phyloP scores from a whole-genome alignment of 2,329 filamentous ascomycete genomes.

The Epichloe coenophiala region DNA sequence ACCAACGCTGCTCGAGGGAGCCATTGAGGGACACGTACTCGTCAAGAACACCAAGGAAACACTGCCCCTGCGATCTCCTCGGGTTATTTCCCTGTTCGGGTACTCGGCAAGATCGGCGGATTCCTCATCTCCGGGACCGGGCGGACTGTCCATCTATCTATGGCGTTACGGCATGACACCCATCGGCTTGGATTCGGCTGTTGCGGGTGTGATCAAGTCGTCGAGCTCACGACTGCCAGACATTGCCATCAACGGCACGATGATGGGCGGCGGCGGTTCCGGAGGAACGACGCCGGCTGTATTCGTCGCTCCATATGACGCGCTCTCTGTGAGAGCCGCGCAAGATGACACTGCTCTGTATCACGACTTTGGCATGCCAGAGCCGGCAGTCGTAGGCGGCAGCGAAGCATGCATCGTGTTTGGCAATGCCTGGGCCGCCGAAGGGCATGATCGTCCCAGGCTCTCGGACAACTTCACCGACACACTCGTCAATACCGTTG shows the following conservation, averaged over 20 bases:
- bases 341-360: conserved; percentile 43
- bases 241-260: conserved; percentile 29
- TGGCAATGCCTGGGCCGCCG: conserved; percentile 56
- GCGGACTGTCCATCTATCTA: conserved; percentile 19
- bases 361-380: conserved; percentile 40
- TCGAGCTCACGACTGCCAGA: neutral
- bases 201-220: conserved; percentile 13
- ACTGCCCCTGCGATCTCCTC: conserved; percentile 37
- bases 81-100: conserved; percentile 43
- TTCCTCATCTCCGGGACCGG: conserved; percentile 23
- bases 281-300: conserved; percentile 33
- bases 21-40: conserved; percentile 49
- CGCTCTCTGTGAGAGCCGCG: conserved; percentile 35
- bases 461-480: conserved; percentile 56
- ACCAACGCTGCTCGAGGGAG: conserved; percentile 35
- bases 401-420: conserved; percentile 56
- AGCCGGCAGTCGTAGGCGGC: conserved; percentile 33
- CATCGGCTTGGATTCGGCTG: neutral
- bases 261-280: conserved; percentile 30
- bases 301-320: conserved; percentile 40
- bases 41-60: conserved; percentile 45
- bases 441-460: conserved; percentile 51
- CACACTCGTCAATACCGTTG: conserved; percentile 41
- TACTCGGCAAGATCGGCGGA: conserved; percentile 41
- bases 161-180: conserved; percentile 20